phyloP scores from a whole-genome alignment of 805 yeast species.

The Starmerella powellii region DNA sequence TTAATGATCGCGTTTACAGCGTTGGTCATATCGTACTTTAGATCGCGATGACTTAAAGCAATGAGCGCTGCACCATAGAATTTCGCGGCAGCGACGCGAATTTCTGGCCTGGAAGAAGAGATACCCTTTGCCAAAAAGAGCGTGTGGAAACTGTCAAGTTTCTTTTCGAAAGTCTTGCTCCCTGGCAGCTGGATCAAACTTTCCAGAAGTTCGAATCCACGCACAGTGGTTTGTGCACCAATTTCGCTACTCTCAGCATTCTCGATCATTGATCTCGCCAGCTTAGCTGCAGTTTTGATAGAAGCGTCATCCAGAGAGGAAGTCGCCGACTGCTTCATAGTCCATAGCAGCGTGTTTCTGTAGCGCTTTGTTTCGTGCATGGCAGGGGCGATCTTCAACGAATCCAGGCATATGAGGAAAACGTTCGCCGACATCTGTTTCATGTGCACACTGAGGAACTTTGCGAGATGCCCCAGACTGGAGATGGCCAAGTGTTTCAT shows the following conservation, averaged over 20 bases:
- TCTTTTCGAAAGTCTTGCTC: slow-evolving; percentile 6
- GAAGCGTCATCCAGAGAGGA: slow-evolving; percentile 26
- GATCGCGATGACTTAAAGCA: no score
- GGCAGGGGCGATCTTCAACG: slow-evolving; percentile 13
- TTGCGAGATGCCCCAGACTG: slow-evolving; percentile 17
- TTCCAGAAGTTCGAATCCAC: slow-evolving; percentile 25
- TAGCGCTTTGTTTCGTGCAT: slow-evolving; percentile 10
- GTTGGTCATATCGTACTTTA: slow-evolving; percentile 2
- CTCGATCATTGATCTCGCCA: slow-evolving; percentile 21
- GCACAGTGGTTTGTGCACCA: slow-evolving; percentile 23
- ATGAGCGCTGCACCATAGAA: slow-evolving; percentile 18
- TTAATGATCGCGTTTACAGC: not conserved
- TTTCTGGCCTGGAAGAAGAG: slow-evolving; percentile 19
- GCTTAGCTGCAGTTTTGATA: slow-evolving; percentile 27
- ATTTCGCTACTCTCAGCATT: slow-evolving; percentile 25
- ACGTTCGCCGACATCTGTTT: slow-evolving; percentile 19
- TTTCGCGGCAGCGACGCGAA: slow-evolving; percentile 26
- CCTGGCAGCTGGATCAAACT: slow-evolving; percentile 17
- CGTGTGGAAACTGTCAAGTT: slow-evolving; percentile 23
- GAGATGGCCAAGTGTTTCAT: slow-evolving; percentile 22
- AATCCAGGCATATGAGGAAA: slow-evolving; percentile 18
- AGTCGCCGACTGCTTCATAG: slow-evolving; percentile 15
- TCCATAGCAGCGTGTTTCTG: slow-evolving; percentile 20
- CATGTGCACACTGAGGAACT: slow-evolving; percentile 9
- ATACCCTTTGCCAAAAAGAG: slow-evolving; percentile 23